Evolutionary conservation across 176 grass and related monocot species (phyloP).

Genomic region (Oryza meyeriana): DNA sequence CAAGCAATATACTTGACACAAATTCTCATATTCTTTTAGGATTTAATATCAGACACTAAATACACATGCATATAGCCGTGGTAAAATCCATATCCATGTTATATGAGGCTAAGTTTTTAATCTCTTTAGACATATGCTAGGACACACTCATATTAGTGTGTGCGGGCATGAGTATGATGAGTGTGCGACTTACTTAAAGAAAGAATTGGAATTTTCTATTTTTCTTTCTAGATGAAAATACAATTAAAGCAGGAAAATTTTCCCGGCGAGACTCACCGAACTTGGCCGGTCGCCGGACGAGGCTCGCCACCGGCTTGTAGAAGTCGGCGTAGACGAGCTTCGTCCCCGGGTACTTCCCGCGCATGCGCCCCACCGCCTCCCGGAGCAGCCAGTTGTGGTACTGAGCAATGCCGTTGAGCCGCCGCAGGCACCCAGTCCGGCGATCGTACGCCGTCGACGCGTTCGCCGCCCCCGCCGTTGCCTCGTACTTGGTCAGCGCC

Average conservation of each 20-base stretch:
- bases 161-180: no score
- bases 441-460: conserved; percentile 26
- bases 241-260: no score
- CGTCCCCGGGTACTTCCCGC: conserved; percentile 14
- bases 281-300: conserved; percentile 27
- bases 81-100: no score
- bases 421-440: conserved; percentile 46
- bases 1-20: no score
- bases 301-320: conserved; percentile 38
- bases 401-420: conserved; percentile 42
- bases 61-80: no score
- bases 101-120: no score
- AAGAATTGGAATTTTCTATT: no score
- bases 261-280: conserved; percentile 11
- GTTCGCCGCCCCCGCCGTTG: neutral
- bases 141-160: no score
- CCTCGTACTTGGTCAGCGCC: conserved; percentile 27
- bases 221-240: no score
- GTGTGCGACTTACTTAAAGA: fast-evolving
- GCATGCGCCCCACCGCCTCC: conserved; percentile 12
- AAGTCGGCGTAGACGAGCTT: conserved; percentile 51
- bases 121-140: no score
- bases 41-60: no score
- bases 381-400: conserved; percentile 60
- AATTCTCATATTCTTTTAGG: no score